These are phyloP conservation scores for Ceratonia siliqua DNA, from an alignment of 306 rosid species.

Conservation along the genomic window DNA sequence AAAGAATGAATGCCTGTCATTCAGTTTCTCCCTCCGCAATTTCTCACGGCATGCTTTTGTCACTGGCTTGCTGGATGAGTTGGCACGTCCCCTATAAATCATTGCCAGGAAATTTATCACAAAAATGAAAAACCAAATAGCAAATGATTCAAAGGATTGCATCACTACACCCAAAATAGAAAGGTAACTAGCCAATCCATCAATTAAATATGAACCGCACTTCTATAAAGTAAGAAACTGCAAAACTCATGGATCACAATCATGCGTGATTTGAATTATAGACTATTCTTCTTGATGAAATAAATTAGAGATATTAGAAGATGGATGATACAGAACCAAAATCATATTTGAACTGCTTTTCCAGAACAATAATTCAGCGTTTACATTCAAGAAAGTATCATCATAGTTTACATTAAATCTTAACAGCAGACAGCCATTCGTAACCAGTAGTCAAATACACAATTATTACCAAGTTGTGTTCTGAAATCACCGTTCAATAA, in stretches of 20 bases:
- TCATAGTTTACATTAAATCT: not conserved
- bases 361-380: conserved; percentile 2
- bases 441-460: not conserved
- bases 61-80: conserved; percentile 53
- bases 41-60: conserved; percentile 92
- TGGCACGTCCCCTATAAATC: conserved; percentile 55
- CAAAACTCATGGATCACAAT: not conserved
- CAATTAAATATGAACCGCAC: not conserved
- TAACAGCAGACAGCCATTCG: not conserved
- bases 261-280: not conserved
- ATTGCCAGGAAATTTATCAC: conserved; percentile 23
- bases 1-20: conserved; percentile 68
- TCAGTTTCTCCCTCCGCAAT: conserved; percentile 81
- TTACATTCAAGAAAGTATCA: not conserved
- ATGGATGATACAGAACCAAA: conserved; percentile 18
- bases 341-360: not conserved
- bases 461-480: not conserved
- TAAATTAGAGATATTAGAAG: not conserved
- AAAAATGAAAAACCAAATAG: not conserved
- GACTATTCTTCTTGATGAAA: not conserved
- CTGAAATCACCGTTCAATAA: not conserved
- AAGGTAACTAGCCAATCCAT: not conserved
- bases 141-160: conserved; percentile 8
- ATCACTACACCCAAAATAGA: not conserved
- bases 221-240: not conserved